Percentiles rank a stretch among this genome's conserved stretches.
phyloP scores from a whole-genome alignment of 1,139 yeast genomes.

The Magnusiomyces tetraspermus region DNA sequence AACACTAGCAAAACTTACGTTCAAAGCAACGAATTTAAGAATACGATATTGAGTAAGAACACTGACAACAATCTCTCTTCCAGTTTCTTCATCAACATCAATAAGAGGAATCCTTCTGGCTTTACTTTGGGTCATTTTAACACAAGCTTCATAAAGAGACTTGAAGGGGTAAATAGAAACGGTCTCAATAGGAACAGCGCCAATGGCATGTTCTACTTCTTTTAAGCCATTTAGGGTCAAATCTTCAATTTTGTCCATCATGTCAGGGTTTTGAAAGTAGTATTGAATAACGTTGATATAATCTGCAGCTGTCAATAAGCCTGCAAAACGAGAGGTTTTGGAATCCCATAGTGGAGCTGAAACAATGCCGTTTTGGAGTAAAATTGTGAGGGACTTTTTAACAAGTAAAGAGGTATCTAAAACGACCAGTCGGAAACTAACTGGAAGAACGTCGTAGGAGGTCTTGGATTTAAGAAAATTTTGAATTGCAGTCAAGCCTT shows the following conservation, averaged over 20 bases:
- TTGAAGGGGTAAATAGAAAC: conserved; percentile 86
- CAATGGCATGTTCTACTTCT: conserved; percentile 79
- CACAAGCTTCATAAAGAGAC: conserved; percentile 87
- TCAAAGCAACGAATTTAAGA: conserved; percentile 86
- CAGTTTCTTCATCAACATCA: conserved; percentile 88
- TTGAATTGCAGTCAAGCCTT: conserved; percentile 51
- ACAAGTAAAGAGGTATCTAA: conserved; percentile 86
- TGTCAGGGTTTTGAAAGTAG: conserved; percentile 84
- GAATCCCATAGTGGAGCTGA: conserved; percentile 97
- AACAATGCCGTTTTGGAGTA: conserved; percentile 87
- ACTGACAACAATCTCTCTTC: conserved; percentile 87
- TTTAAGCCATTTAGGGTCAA: conserved; percentile 71
- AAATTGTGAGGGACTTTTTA: conserved; percentile 80
- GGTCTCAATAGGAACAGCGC: conserved; percentile 83
- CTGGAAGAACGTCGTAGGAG: conserved; percentile 94
- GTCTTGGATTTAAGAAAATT: conserved; percentile 81
- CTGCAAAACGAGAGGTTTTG: conserved; percentile 82
- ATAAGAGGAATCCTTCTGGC: conserved; percentile 92
- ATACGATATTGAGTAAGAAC: conserved; percentile 96
- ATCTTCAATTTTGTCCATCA: conserved; percentile 80
- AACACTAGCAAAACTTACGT: conserved; percentile 24
- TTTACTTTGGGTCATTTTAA: conserved; percentile 77
- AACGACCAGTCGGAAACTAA: conserved; percentile 84
- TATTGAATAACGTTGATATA: conserved; percentile 93
- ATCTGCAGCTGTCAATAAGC: conserved; percentile 83